Evolutionary conservation across 768 basidiomycete genomes (phyloP).

Genomic region (Scleroderma bovista): DNA sequence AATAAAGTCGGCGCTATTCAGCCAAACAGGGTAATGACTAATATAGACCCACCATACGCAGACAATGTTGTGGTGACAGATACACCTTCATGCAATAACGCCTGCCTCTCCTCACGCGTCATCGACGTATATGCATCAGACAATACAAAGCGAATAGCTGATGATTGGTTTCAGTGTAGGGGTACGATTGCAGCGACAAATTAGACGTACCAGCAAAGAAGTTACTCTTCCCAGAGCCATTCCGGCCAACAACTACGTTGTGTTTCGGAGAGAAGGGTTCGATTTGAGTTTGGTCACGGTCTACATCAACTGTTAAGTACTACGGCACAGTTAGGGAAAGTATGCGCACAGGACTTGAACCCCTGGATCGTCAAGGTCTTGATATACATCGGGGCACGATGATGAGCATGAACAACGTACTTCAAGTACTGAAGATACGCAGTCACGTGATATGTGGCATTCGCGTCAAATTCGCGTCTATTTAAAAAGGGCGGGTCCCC

Average conservation of each 20-base stretch:
- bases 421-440: not conserved
- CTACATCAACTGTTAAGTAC: constrained; percentile 31
- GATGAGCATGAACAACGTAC: too few relatives aligned
- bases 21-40: not conserved
- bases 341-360: constrained; percentile 90
- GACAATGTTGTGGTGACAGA: constrained; percentile 84
- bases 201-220: constrained; percentile 81
- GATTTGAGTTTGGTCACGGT: constrained; percentile 85
- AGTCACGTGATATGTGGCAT: constrained; percentile 20
- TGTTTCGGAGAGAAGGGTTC: constrained; percentile 92
- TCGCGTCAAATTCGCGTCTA: too few relatives aligned
- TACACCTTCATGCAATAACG: constrained; percentile 91
- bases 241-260: constrained; percentile 95
- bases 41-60: constrained; percentile 64
- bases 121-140: constrained; percentile 97
- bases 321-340: not conserved
- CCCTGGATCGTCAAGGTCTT: constrained; percentile 89
- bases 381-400: constrained; percentile 59
- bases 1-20: not conserved
- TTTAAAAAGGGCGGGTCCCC: too few relatives aligned
- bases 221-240: constrained; percentile 98
- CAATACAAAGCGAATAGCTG: constrained; percentile 94
- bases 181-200: not conserved
- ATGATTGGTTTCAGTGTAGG: not conserved
- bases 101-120: constrained; percentile 86